These are phyloP conservation scores for Debaryomyces subglobosus DNA, from an alignment of 1,139 yeast genomes.

Conservation along the genomic window DNA sequence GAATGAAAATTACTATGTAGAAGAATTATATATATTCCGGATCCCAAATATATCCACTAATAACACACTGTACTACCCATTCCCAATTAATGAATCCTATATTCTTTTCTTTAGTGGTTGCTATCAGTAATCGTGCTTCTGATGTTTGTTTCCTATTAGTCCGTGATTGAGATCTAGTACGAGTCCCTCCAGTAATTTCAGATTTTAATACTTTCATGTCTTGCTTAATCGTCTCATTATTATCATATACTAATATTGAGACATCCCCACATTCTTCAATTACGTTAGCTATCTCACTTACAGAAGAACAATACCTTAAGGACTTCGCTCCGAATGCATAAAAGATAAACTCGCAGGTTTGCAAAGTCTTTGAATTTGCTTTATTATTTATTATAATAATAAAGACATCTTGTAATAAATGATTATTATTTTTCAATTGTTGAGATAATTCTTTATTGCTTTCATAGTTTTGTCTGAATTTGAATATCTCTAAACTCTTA, in stretches of 20 bases:
- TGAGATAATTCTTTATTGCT: conserved; percentile 24
- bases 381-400: conserved; percentile 34
- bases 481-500: conserved; percentile 45
- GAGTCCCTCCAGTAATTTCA: background rate
- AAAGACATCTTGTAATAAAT: conserved; percentile 31
- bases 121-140: background rate
- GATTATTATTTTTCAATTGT: conserved; percentile 44
- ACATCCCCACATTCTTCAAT: background rate
- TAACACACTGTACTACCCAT: conserved; percentile 75
- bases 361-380: conserved; percentile 29
- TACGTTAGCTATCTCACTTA: background rate
- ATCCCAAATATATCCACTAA: conserved; percentile 44
- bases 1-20: background rate
- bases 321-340: conserved; percentile 49
- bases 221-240: conserved; percentile 13
- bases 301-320: conserved; percentile 17
- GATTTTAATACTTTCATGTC: background rate
- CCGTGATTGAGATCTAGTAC: conserved; percentile 2
- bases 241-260: conserved; percentile 30
- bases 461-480: conserved; percentile 37
- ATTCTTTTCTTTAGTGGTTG: conserved; percentile 9
- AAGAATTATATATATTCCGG: conserved; percentile 5
- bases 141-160: background rate
- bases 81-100: conserved; percentile 58
- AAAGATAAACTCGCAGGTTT: conserved; percentile 48